Evolutionary conservation across 352 stramenopile species (phyloP).

Genomic region (Pythium oligandrum): DNA sequence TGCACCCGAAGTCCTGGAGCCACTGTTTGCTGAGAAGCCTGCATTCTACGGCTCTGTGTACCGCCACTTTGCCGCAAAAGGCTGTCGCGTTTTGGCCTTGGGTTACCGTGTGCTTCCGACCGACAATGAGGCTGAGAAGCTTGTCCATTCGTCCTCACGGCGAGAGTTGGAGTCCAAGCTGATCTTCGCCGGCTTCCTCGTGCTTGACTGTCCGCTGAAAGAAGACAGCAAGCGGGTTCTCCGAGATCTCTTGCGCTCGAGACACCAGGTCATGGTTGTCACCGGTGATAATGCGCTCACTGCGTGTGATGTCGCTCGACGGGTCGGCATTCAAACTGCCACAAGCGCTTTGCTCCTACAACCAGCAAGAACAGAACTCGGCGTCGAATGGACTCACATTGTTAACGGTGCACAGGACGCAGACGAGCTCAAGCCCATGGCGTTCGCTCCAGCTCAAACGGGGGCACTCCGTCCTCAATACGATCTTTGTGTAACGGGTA

Average conservation of each 20-base stretch:
- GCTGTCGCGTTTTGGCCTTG: conserved; percentile 84
- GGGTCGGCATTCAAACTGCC: conserved; percentile 67
- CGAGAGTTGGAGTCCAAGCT: conserved; percentile 79
- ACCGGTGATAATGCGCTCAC: conserved; percentile 94
- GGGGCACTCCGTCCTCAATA: conserved; percentile 13
- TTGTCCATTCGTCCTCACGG: conserved; percentile 21
- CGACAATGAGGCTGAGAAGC: conserved; percentile 11
- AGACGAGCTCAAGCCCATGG: conserved; percentile 3
- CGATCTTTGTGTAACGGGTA: conserved; percentile 36
- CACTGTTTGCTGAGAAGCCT: conserved; percentile 70
- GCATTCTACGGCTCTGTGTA: conserved; percentile 49
- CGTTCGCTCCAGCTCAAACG: conserved; percentile 15
- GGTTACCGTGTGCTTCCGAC: conserved; percentile 45
- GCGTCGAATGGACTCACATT: conserved; percentile 24
- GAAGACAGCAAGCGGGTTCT: conserved; percentile 84
- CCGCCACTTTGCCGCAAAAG: conserved; percentile 35
- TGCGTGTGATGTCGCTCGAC: conserved; percentile 87
- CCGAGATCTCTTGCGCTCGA: conserved; percentile 64
- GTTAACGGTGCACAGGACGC: conserved; percentile 18
- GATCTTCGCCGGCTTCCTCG: conserved; percentile 89
- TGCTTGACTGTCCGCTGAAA: conserved; percentile 93
- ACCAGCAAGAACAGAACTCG: background rate
- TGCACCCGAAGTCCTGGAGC: conserved; percentile 87
- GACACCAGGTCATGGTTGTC: conserved; percentile 90
- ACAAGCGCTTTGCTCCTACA: conserved; percentile 25